Conservation (phyloP, 1,139 yeast genomes). For the Suhomyces coccinellae region DNA sequence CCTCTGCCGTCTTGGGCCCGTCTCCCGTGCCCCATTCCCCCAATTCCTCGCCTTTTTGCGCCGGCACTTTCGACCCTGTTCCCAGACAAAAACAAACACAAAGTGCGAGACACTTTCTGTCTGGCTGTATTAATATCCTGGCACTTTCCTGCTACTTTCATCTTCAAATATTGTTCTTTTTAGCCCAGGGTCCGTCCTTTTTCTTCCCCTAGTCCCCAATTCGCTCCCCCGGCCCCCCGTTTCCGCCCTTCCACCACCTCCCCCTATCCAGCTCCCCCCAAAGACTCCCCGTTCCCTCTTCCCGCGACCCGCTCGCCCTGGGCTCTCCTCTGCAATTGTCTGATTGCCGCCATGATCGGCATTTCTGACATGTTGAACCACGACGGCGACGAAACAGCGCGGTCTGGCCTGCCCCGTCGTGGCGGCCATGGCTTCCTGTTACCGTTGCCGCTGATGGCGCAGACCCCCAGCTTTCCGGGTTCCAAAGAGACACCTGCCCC, state of each 20-base stretch:
- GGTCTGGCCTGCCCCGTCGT: too few species aligned
- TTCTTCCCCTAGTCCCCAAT: background rate
- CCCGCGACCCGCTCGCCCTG: background rate
- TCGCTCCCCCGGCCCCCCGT: too few species aligned
- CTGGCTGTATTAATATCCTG: background rate
- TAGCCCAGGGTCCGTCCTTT: too few species aligned
- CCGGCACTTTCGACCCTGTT: conserved; percentile 4
- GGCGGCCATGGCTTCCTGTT: background rate
- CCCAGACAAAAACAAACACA: conserved; percentile 12
- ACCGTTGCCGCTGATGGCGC: background rate
- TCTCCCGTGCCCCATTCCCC: background rate
- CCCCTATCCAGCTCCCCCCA: too few species aligned
- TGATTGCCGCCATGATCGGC: conserved; percentile 14
- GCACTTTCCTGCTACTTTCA: background rate
- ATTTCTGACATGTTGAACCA: conserved; percentile 18
- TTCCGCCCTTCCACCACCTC: too few species aligned
- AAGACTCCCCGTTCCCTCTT: too few species aligned
- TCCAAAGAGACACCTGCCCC: too few species aligned
- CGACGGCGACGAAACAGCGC: conserved; percentile 4
- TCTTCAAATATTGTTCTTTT: too few species aligned
- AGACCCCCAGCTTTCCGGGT: too few species aligned
- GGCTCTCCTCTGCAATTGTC: background rate
- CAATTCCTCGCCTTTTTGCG: too few species aligned
- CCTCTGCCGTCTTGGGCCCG: background rate
- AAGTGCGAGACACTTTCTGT: conserved; percentile 8